Percentiles rank a stretch among this genome's conserved stretches.
phyloP scores from a whole-genome alignment of 805 yeast species.

The Hanseniaspora meyeri region DNA sequence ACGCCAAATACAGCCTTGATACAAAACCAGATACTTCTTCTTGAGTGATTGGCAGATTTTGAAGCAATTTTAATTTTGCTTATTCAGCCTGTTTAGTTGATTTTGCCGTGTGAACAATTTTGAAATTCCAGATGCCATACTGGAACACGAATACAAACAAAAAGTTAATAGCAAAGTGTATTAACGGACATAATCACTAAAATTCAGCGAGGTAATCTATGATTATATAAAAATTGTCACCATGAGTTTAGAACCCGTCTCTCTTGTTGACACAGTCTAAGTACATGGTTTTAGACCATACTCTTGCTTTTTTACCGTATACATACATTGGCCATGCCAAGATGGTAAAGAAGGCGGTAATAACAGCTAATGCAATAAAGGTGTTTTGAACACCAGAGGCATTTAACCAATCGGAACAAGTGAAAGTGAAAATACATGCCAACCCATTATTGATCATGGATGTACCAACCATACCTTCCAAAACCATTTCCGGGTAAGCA shows the following conservation, averaged over 20 bases:
- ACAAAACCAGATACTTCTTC: no score
- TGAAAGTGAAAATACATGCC: slow-evolving; percentile 55
- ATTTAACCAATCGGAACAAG: slow-evolving; percentile 49
- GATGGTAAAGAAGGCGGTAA: slow-evolving; percentile 46
- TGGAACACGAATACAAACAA: no score
- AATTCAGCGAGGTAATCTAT: neutral
- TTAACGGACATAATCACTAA: no score
- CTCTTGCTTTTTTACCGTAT: slow-evolving; percentile 50
- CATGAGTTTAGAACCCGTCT: slow-evolving; percentile 24
- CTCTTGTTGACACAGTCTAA: slow-evolving; percentile 41
- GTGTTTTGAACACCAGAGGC: slow-evolving; percentile 47
- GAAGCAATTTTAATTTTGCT: no score
- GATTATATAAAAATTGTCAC: neutral
- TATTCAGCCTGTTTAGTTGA: no score
- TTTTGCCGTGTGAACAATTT: no score
- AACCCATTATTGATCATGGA: slow-evolving; percentile 49
- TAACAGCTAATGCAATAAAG: slow-evolving; percentile 46
- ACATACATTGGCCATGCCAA: slow-evolving; percentile 44
- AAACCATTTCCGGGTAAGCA: slow-evolving; percentile 54
- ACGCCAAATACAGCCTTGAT: neutral
- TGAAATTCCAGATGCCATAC: no score
- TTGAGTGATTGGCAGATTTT: no score
- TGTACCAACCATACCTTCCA: slow-evolving; percentile 63
- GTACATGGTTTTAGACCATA: slow-evolving; percentile 46
- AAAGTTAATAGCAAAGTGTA: no score